Evolutionary conservation across 2,329 filamentous ascomycete species (phyloP), one percentile per base, ranked within the genome.

Genomic region (Ceratocystis cacaofunesta): DNA sequence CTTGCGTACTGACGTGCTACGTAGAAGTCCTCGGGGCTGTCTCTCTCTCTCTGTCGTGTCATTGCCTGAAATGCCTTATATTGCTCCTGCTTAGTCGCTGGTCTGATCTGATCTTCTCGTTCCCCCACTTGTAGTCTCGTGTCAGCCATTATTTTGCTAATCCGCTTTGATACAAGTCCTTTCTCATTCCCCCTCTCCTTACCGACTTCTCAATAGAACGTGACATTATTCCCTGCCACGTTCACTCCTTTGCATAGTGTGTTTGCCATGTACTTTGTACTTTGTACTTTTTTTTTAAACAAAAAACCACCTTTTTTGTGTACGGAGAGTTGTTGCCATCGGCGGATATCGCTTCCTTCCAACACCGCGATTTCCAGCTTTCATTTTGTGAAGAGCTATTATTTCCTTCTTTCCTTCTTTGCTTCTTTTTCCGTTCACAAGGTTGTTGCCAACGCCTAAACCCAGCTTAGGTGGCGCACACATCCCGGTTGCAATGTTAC

Each of bases 401-500:
- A 8, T 22, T 36, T 46, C 6, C n/a, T 36, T 41, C 36, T 41
- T 41, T 41, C 36, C 36, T 41, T 41, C 36, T 41, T 41, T 41
- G 10, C 36, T 41, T 41, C 36, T 41, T 41, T 41, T 63, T 63
- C 8, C 44, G 22, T 8, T 36, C 22, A 32, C 25, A 41, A 58
- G 41, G 41, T 57, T 32, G 62, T 30, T 32, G 62, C 52, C 52
- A 57, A 36, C 25, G n/a, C 62, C 50, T 60, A 25, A 15, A 41
- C 36, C 8, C 60, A 43, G 12, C 25, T 63, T 64, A 19, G 10
- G 48, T 19, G 50, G 32, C 63, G 63, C 50, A 57, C 25, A 41
- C 36, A 60, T 46, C 50, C 52, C 55, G 41, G 50, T 22, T 30
- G 32, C 55, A 28, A 64, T 64, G 63, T 41, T 60, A 46, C 63